Base-by-base conservation (phyloP, 306 rosid genomes). In the Senna tora region DNA sequence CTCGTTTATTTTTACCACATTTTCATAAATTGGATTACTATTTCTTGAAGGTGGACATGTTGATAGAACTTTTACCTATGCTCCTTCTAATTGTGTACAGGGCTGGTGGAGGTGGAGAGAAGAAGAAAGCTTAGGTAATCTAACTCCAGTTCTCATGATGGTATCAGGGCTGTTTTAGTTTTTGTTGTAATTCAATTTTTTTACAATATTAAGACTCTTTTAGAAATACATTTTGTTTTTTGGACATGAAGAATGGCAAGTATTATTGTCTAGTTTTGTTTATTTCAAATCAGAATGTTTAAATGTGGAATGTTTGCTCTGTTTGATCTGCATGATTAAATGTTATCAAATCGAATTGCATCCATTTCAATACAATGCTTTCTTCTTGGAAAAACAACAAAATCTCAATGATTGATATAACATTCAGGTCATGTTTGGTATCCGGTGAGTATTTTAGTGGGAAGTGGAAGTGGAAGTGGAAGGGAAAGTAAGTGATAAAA, bases 21-120 rank as follows among this genome's bases (percentile, higher is more conserved):
- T 15, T 13, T 14, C 6, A 11, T 14, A 61, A 6, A 34, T n/a
- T 10, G 33, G 33, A 2, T 34, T 30, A 5, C 56, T 32, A 36
- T 30, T 36, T 58, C 3, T 22, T 74, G 56, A 16, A 55, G 56
- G 2, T 21, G 20, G 28, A 13, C 30, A 65, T 49, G 43, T 14
- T 45, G 4, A 69, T 61, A 0, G 2, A 30, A 3, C 14, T n/a
- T 8, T 12, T 75, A 11, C 50, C 32, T 7, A n/a, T 55, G 57
- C 12, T 63, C 16, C 73, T 14, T 34, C 5, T 19, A 0, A 10
- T 43, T 76, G 32, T 73, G 28, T 80, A 79, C 85, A 92, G 98
- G 75, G 81, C 98, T 71, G 98, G 98, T 78, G 96, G 98, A 59
- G 92, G 80, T 5, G 87, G 83, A 11, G 96, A 92, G 67, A 92